Evolutionary conservation across 2,329 filamentous ascomycete genomes (phyloP).

Genomic region (Fusarium sp.): DNA sequence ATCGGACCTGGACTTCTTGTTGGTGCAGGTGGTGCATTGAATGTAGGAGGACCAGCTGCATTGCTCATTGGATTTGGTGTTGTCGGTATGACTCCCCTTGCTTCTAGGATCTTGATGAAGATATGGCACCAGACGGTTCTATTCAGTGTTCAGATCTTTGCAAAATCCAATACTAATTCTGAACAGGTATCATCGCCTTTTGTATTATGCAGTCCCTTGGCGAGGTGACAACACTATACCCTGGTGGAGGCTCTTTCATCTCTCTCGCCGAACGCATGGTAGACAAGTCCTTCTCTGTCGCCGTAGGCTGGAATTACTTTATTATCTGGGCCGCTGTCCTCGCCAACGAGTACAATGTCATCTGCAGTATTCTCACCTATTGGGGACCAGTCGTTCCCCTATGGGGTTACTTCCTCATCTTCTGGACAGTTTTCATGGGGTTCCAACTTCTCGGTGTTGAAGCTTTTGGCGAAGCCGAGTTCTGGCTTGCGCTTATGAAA

Average conservation of each 20-base stretch:
- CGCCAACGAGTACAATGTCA: conserved; percentile 76
- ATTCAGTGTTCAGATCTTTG: neutral
- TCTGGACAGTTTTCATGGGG: conserved; percentile 74
- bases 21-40: conserved; percentile 74
- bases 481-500: conserved; percentile 80
- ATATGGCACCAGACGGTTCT: neutral
- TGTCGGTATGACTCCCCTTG: conserved; percentile 57
- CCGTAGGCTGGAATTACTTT: conserved; percentile 77
- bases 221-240: conserved; percentile 78
- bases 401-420: conserved; percentile 77
- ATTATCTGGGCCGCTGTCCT: conserved; percentile 73
- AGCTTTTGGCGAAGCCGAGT: conserved; percentile 81
- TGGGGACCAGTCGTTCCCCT: conserved; percentile 69
- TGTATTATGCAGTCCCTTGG: conserved; percentile 78
- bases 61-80: conserved; percentile 77
- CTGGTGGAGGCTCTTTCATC: conserved; percentile 76
- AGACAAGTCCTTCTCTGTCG: conserved; percentile 74
- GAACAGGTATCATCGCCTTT: conserved; percentile 66
- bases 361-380: conserved; percentile 71
- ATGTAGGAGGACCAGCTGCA: conserved; percentile 74
- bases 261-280: conserved; percentile 75
- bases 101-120: neutral
- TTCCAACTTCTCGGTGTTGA: conserved; percentile 78
- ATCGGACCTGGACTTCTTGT: conserved; percentile 77
- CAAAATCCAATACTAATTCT: conserved; percentile 22